A percentile compares a stretch with the other conserved stretches of the same genome.
Evolutionary conservation across 352 stramenopile species (phyloP).

Genomic region (Phytophthora fragariae): DNA sequence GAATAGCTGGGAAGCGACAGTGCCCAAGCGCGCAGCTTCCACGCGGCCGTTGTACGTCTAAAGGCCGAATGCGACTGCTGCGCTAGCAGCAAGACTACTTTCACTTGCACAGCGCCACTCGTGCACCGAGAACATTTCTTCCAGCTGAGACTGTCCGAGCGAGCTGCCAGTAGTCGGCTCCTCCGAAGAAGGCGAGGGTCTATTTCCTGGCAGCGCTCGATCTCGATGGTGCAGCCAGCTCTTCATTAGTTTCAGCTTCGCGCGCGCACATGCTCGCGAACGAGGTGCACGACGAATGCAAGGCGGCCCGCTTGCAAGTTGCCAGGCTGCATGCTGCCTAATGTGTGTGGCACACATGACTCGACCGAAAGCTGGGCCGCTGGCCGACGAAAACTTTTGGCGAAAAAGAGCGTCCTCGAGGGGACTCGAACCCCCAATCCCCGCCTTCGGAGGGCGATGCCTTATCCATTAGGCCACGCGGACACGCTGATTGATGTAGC

Average conservation of each 20-base stretch:
- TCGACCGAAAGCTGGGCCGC: background rate
- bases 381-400: background rate
- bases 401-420: conserved; percentile 54
- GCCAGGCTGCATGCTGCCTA: background rate
- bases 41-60: background rate
- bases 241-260: background rate
- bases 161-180: background rate
- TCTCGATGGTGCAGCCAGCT: background rate
- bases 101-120: background rate
- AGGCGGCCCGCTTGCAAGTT: background rate
- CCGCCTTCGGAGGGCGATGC: conserved; percentile 77
- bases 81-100: background rate
- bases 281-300: background rate
- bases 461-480: conserved; percentile 76
- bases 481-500: conserved; percentile 2
- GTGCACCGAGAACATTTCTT: background rate
- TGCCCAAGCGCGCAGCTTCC: background rate
- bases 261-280: background rate
- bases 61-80: background rate
- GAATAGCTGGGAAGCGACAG: background rate
- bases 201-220: background rate
- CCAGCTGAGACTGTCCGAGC: background rate
- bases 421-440: conserved; percentile 77
- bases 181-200: background rate
- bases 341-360: background rate